Evolutionary conservation across 2,329 filamentous ascomycete species (phyloP).

Genomic region (Cordyceps militaris): DNA sequence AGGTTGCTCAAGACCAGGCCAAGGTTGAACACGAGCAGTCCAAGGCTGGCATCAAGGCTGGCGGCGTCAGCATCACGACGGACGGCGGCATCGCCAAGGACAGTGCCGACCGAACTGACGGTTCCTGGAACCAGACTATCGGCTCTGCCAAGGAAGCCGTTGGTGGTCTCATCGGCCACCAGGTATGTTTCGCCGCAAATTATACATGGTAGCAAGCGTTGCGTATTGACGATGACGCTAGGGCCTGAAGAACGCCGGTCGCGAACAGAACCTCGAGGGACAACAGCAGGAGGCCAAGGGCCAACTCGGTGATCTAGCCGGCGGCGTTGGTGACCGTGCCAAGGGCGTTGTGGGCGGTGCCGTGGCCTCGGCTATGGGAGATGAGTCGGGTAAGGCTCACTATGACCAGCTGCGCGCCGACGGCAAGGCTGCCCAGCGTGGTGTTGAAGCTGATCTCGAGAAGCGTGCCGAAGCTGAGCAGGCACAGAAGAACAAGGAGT

Average conservation of each 20-base stretch:
- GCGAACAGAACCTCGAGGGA: conserved; percentile 71
- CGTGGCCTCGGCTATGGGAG: conserved; percentile 65
- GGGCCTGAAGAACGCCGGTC: conserved; percentile 65
- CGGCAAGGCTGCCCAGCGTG: conserved; percentile 78
- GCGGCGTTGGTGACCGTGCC: conserved; percentile 61
- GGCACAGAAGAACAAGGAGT: conserved; percentile 10
- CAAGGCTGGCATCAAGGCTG: conserved; percentile 67
- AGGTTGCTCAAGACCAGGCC: conserved; percentile 58
- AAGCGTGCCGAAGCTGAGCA: conserved; percentile 55
- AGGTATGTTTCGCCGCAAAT: conserved; percentile 37
- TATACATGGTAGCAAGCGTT: not conserved
- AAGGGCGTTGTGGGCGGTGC: conserved; percentile 65
- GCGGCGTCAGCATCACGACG: conserved; percentile 61
- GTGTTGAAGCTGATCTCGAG: conserved; percentile 72
- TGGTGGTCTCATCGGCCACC: conserved; percentile 67
- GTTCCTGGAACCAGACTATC: conserved; percentile 83
- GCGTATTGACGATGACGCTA: conserved; percentile 19
- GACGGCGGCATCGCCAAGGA: conserved; percentile 66
- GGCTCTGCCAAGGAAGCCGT: conserved; percentile 77
- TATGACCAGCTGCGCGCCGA: conserved; percentile 66
- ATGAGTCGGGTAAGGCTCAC: conserved; percentile 55
- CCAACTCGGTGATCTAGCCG: conserved; percentile 64
- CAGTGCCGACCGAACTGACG: conserved; percentile 61
- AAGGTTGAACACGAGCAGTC: conserved; percentile 64
- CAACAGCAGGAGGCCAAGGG: conserved; percentile 77